Evolutionary conservation across 1,284 basidiomycete genomes (phyloP), one percentile per base, ranked within the genome.

Genomic region (Rhodotorula sp.): DNA sequence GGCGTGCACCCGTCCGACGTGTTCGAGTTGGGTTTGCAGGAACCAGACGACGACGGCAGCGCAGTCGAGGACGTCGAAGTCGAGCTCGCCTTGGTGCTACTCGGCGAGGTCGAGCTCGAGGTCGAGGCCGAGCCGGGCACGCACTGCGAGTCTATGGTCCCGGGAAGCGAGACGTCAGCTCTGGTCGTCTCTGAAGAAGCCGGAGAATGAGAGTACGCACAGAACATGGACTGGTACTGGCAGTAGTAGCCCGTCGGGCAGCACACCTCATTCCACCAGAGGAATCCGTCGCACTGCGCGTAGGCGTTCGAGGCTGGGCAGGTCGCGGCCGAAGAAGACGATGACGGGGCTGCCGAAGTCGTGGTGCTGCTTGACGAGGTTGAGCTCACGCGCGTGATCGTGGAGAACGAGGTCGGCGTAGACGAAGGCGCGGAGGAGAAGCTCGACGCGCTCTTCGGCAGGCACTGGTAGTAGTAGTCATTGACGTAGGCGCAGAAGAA

Each of bases 1-100:
- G 70, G 70, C 14, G 70, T 68, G 61, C 70, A 71, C 25, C 60
- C 65, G 41, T 71, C 70, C 7, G 56, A 60, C 16, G 66, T 66
- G 16, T n/a, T 52, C n/a, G 62, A 64, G 27, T 23, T n/a, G 9
- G 3, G 7, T 3, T 64, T 56, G 55, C 46, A 64, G 21, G n/a
- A 25, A 7, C 17, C 46, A 7, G 46, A 49, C 2, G 55, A 13
- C 7, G 61, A 25, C 7, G 54, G 9, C 19, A 49, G 21, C 7
- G 61, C 10, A 3, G 50, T 56, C n/a, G 41, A n/a, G 19, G 46
- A 60, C 3, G 59, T 41, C 27, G 59, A 60, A 4, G 46, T 60
- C 59, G 59, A 41, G 48, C 27, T 49, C 2, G 42, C 41, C 42
- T n/a, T 57, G 12, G 56, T 57, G 21, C 41, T 57, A 34, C 27